A percentile compares a stretch with the other conserved stretches of the same genome.
These are phyloP conservation scores for Limonium bicolor DNA, from an alignment of 148 eudicot genomes.

Conservation along the genomic window DNA sequence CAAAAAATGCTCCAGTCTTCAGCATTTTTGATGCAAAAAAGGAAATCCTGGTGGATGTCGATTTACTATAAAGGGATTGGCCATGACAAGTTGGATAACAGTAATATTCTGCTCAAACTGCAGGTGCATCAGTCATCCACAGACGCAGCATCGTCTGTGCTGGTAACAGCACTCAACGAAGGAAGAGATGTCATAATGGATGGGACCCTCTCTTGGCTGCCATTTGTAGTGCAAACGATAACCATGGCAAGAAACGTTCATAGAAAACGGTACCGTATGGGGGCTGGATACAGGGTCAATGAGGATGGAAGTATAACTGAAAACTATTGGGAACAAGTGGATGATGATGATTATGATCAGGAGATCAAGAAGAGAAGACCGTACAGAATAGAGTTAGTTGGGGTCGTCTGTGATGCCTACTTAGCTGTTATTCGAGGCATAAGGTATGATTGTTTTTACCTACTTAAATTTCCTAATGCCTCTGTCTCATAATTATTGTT, in stretches of 20 bases:
- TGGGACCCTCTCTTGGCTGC: slow-evolving; percentile 95
- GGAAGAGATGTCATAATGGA: slow-evolving; percentile 99
- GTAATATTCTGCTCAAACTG: slow-evolving; percentile 13
- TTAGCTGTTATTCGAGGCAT: slow-evolving; percentile 93
- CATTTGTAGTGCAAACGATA: slow-evolving; percentile 96
- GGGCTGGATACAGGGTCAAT: slow-evolving; percentile 74
- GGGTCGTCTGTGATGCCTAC: slow-evolving; percentile 96
- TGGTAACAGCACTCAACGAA: slow-evolving; percentile 96
- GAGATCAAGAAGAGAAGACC: slow-evolving; percentile 63
- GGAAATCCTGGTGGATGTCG: background rate
- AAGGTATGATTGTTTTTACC: no score
- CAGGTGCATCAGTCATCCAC: slow-evolving; percentile 98
- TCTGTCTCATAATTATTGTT: no score
- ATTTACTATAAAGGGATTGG: no score
- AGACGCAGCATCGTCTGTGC: slow-evolving; percentile 94
- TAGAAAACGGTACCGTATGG: slow-evolving; percentile 87
- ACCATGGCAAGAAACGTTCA: slow-evolving; percentile 99
- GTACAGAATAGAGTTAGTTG: slow-evolving; percentile 95
- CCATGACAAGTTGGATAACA: background rate
- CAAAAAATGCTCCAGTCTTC: background rate
- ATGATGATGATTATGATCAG: slow-evolving; percentile 49
- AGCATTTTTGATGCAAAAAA: background rate
- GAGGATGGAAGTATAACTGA: slow-evolving; percentile 58
- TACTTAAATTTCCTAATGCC: no score
- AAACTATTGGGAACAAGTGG: slow-evolving; percentile 86